Percentiles rank a stretch among this genome's conserved stretches.
phyloP scores from a whole-genome alignment of 1,284 basidiomycete species.

The Moesziomyces sp. region DNA sequence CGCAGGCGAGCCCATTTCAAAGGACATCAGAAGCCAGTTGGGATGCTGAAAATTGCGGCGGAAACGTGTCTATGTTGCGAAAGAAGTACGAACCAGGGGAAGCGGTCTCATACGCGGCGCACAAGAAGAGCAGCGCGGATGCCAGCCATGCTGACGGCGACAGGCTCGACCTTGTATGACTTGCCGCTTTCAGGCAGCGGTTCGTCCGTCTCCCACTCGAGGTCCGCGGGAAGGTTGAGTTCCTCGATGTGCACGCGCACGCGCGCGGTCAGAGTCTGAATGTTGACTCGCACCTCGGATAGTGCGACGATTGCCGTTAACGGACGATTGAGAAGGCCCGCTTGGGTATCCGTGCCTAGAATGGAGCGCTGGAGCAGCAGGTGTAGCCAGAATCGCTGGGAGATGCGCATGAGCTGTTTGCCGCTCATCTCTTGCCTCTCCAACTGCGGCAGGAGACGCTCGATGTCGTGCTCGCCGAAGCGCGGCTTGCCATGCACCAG shows the following conservation, averaged over 20 bases:
- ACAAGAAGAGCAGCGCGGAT: constrained; percentile 29
- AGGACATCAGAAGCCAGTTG: neutral
- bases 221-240: constrained; percentile 36
- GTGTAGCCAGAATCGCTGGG: constrained; percentile 48
- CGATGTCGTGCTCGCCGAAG: constrained; percentile 12
- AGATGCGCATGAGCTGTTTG: constrained; percentile 30
- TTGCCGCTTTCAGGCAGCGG: constrained; percentile 13
- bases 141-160: constrained; percentile 30
- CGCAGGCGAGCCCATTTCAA: neutral
- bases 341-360: neutral
- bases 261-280: constrained; percentile 13
- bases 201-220: constrained; percentile 30
- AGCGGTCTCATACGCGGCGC: constrained; percentile 10
- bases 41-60: no score
- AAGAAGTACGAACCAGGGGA: no score
- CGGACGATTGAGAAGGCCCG: constrained; percentile 6
- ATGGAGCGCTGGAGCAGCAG: constrained; percentile 27
- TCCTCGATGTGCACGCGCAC: constrained; percentile 41
- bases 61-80: no score
- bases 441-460: constrained; percentile 32
- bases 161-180: constrained; percentile 19
- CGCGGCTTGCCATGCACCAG: constrained; percentile 67
- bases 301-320: constrained; percentile 34
- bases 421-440: constrained; percentile 46
- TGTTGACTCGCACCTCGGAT: constrained; percentile 37